Percentiles rank a stretch among this genome's conserved stretches.
Evolutionary conservation across 345 rosid species (phyloP).

Genomic region (Atalantia buxifolia): DNA sequence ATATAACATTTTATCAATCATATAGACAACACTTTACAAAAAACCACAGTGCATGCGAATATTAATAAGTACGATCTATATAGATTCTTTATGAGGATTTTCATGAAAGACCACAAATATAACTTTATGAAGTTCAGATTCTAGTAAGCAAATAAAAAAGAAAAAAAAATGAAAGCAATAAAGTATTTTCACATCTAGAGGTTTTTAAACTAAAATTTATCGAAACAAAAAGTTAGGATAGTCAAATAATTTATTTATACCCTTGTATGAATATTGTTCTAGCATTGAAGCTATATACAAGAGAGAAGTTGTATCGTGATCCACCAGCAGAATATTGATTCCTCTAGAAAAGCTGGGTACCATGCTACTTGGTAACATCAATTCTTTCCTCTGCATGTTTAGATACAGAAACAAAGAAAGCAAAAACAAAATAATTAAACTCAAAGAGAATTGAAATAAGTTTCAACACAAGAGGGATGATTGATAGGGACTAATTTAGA

Average conservation of each 20-base stretch:
- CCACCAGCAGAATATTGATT: conserved; percentile 34
- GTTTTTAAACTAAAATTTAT: not conserved
- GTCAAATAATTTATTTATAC: conserved; percentile 15
- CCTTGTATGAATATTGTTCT: conserved; percentile 29
- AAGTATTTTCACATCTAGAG: not conserved
- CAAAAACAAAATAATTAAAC: not conserved
- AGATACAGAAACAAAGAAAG: not conserved
- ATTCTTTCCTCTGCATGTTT: not conserved
- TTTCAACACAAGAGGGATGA: not conserved
- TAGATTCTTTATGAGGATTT: not conserved
- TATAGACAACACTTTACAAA: not conserved
- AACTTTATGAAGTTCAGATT: not conserved
- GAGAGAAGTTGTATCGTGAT: conserved; percentile 38
- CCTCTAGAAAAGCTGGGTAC: conserved; percentile 30
- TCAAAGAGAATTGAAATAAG: not conserved
- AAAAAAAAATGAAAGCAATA: not conserved
- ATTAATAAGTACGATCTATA: not conserved
- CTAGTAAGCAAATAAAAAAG: not conserved
- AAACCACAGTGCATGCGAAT: not conserved
- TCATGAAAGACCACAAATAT: not conserved
- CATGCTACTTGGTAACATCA: not conserved
- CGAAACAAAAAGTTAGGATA: not conserved
- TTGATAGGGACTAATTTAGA: too few species aligned
- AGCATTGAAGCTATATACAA: conserved; percentile 29
- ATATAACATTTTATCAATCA: not conserved